A percentile compares a stretch with the other conserved stretches of the same genome.
Conservation (phyloP, 306 rosid species). For the Abrus pulchellus region DNA sequence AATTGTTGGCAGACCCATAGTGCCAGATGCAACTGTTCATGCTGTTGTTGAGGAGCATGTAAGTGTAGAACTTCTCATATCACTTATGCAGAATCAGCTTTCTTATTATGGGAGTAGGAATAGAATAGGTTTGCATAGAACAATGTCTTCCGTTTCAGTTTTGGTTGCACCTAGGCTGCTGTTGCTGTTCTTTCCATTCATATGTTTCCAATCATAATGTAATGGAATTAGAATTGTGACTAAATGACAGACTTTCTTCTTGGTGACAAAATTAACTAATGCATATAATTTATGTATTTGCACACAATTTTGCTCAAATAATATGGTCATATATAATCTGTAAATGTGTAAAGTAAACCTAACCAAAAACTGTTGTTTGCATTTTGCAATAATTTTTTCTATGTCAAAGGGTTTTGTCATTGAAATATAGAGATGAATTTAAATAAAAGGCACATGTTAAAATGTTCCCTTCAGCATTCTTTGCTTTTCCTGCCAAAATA, state of each 20-base stretch:
- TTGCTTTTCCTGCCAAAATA: neutral
- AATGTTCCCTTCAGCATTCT: neutral
- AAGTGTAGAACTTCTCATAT: slow-evolving; percentile 55
- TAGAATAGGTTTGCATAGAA: slow-evolving; percentile 36
- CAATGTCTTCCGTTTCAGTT: neutral
- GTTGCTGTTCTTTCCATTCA: slow-evolving; percentile 16
- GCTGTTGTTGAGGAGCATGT: slow-evolving; percentile 98
- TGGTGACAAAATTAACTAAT: slow-evolving; percentile 23
- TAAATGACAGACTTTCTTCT: slow-evolving; percentile 8
- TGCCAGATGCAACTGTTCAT: slow-evolving; percentile 84
- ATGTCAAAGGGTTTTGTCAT: neutral
- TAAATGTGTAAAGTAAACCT: neutral
- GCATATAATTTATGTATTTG: slow-evolving; percentile 19
- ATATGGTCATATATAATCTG: slow-evolving; percentile 23
- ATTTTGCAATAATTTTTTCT: neutral
- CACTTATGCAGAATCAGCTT: slow-evolving; percentile 22
- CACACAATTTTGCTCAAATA: slow-evolving; percentile 10
- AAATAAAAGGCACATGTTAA: neutral
- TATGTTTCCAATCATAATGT: slow-evolving; percentile 8
- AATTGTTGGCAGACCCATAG: slow-evolving; percentile 83
- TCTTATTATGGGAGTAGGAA: slow-evolving; percentile 36
- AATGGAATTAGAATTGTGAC: slow-evolving; percentile 33
- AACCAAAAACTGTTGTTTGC: neutral
- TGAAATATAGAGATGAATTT: neutral
- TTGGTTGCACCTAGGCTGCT: slow-evolving; percentile 7